Evolutionary conservation across 306 rosid species (phyloP).

Genomic region (Quercus parvula): DNA sequence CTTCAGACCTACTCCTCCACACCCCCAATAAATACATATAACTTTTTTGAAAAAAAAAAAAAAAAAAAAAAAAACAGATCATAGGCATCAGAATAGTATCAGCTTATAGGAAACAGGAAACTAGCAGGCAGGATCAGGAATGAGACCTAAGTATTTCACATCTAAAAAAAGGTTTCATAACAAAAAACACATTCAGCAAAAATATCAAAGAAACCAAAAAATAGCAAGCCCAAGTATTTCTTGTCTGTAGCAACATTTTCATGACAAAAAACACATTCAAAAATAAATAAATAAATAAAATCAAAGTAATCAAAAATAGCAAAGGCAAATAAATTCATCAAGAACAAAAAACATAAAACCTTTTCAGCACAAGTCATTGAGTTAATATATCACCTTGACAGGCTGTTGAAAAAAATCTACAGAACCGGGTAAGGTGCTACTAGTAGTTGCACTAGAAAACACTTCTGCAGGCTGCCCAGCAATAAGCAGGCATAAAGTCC

Average conservation of each 20-base stretch:
- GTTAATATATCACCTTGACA: constrained; percentile 55
- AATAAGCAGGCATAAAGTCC: constrained; percentile 85
- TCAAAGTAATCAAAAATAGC: background rate
- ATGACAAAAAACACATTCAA: background rate
- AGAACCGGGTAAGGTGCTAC: constrained; percentile 36
- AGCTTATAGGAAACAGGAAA: too few species aligned
- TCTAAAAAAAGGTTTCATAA: too few species aligned
- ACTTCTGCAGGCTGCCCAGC: constrained; percentile 96
- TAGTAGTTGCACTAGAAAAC: constrained; percentile 46
- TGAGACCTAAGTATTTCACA: too few species aligned
- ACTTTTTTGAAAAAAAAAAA: too few species aligned
- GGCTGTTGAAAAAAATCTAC: constrained; percentile 41
- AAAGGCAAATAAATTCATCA: background rate
- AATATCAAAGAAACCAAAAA: background rate
- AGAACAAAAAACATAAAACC: background rate
- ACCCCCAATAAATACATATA: too few species aligned
- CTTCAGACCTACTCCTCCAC: too few species aligned
- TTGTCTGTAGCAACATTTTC: too few species aligned
- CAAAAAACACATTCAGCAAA: background rate
- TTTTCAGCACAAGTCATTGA: background rate
- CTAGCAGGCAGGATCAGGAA: too few species aligned
- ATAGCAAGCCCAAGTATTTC: background rate
- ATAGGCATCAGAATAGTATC: too few species aligned
- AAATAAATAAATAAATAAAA: background rate
- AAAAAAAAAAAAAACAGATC: too few species aligned